phyloP scores from a whole-genome alignment of 2,329 filamentous ascomycete species.

The Bipolaris bicolor region DNA sequence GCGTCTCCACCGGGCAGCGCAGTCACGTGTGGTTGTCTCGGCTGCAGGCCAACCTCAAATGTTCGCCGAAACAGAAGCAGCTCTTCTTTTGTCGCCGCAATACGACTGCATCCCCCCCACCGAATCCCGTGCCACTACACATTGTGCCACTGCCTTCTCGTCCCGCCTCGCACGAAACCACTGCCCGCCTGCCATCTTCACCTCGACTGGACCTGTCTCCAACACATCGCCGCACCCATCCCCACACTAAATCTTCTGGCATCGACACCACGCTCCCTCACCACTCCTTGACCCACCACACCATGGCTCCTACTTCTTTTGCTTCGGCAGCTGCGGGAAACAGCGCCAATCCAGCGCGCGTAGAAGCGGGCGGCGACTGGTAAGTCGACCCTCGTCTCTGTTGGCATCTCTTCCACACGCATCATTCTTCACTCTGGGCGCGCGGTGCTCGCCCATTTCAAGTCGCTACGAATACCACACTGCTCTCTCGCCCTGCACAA shows the following conservation, averaged over 20 bases:
- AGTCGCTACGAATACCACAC: slow-evolving; percentile 17
- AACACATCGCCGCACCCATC: slow-evolving; percentile 30
- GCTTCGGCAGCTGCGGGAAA: slow-evolving; percentile 58
- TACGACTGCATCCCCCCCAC: slow-evolving; percentile 20
- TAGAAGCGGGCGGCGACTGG: slow-evolving; percentile 55
- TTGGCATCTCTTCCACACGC: slow-evolving; percentile 1
- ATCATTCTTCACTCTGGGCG: background rate
- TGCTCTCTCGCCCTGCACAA: slow-evolving; percentile 1
- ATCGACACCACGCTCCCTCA: slow-evolving; percentile 32
- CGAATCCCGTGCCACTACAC: slow-evolving; percentile 46
- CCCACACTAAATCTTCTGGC: slow-evolving; percentile 33
- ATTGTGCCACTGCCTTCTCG: slow-evolving; percentile 15
- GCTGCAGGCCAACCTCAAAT: slow-evolving; percentile 27
- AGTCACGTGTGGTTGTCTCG: slow-evolving; percentile 20
- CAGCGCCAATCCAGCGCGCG: slow-evolving; percentile 50
- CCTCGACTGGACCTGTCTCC: slow-evolving; percentile 32
- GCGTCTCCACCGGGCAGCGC: background rate
- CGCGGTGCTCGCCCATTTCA: slow-evolving; percentile 17
- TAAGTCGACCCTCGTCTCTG: slow-evolving; percentile 40
- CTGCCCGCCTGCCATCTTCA: slow-evolving; percentile 31
- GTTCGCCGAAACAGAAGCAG: slow-evolving; percentile 16
- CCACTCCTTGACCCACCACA: slow-evolving; percentile 22
- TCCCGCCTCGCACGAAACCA: slow-evolving; percentile 21
- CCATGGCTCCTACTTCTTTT: slow-evolving; percentile 58
- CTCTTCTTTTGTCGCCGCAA: slow-evolving; percentile 27